Evolutionary conservation across 1,284 basidiomycete genomes (phyloP), one percentile per base, ranked within the genome.

Genomic region (Marasmius fiardii): DNA sequence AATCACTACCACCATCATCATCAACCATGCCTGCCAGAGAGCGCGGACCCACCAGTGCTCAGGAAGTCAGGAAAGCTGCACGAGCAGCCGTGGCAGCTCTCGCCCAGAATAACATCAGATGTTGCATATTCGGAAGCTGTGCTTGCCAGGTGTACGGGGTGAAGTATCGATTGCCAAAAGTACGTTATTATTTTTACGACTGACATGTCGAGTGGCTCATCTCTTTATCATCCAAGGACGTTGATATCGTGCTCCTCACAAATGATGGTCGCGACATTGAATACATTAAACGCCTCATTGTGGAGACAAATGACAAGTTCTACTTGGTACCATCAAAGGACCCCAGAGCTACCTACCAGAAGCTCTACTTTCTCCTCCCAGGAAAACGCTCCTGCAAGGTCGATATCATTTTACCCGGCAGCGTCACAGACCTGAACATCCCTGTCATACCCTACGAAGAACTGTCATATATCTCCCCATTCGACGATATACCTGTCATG

Each of bases 111-210:
- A 62, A 62, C 4, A 60, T 75, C 23, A 18, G 55, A 7, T 67
- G 67, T 33, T 76, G 72, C 59, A 64, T 77, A 3, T 70, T 72
- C 52, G 73, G 75, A 6, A 70, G 74, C 47, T 64, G 66, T 0
- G 76, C 72, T 1, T 74, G 73, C 52, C 60, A 64, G 20, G 63
- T 74, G 4, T 72, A 73, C 48, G 75, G 75, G 1, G 71, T 69
- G 58, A 58, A 61, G 21, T 57, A 66, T 51, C 65, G 75, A 35
- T 63, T 65, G 21, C 76, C 76, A 11, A 74, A 74, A 50, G 76
- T 76, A 47, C 50, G 68, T 58, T 21, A 7, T 16, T 35, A 33
- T n/a, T 31, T 52, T 28, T 21, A 21, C 7, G 14, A 37, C 18
- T 21, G 34, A 24, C 28, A 23, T 35, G 37, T 16, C n/a, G 24